Base-by-base conservation (phyloP, 441 rosid genomes). In the Jatropha podagrica region DNA sequence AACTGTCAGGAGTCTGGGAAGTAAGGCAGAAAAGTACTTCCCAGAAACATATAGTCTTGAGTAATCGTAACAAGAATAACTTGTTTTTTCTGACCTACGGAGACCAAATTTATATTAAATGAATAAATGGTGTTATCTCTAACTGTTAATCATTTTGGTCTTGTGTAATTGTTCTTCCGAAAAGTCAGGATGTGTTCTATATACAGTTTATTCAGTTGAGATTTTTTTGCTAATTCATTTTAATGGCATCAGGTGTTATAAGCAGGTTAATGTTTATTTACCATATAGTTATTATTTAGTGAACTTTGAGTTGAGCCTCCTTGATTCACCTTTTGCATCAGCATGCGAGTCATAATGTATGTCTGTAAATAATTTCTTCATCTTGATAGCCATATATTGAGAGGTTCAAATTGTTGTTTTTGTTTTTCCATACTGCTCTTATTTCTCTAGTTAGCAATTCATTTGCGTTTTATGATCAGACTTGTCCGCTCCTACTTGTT, bases 401-500 rank as follows among this genome's bases (percentile, higher is more conserved):
- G 48, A 38, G 17, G 37, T 52, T n/a, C 4, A 6, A 64, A 54
- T 71, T 55, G 9, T 65, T 64, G 37, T 26, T 52, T 63, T 71
- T 66, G 4, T 27, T 56, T 3, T 42, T 59, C 15, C 8, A 14
- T 10, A 44, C 5, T n/a, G 46, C 26, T 46, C 13, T 23, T 20
- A 13, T 60, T 62, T 6, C 27, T 38, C 37, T 56, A 7, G n/a
- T 69, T 62, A 6, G 17, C 68, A 2, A 72, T 64, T 23, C 8
- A 60, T 77, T 63, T 71, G 18, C 49, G 38, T 83, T 66, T 77
- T 42, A 49, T 76, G 71, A 74, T 75, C 88, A 95, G 99, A 84
- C 92, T 95, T 79, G 91, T 95, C 42, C 92, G 93, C 78, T 88
- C 97, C 67, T 95, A 93, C 85, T 84, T 95, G 72, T 80, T 92